Percentiles rank a stretch among this genome's conserved stretches.
phyloP scores from a whole-genome alignment of 495 filamentous ascomycete species.

The Jackrogersella multiformis region DNA sequence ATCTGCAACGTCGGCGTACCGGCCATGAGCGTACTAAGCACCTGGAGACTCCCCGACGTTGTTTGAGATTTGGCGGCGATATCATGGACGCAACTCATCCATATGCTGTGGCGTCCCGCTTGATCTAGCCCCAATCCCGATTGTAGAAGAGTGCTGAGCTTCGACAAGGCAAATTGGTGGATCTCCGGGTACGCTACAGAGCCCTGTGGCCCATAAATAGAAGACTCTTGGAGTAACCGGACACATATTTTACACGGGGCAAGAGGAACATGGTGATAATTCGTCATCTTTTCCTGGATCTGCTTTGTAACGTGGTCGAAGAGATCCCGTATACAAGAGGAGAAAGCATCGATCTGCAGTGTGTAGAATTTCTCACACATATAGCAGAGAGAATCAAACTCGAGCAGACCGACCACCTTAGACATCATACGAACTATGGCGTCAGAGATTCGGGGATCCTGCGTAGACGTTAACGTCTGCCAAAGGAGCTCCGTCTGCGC shows the following conservation, averaged over 20 bases:
- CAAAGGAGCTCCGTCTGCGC: conserved; percentile 82
- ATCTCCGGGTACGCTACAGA: conserved; percentile 55
- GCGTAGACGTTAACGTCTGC: conserved; percentile 82
- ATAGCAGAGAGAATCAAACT: conserved; percentile 66
- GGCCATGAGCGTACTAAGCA: conserved; percentile 64
- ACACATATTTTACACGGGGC: conserved; percentile 67
- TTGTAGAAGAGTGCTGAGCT: conserved; percentile 61
- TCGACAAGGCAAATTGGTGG: conserved; percentile 67
- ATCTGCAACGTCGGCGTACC: conserved; percentile 46
- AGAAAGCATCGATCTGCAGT: conserved; percentile 68
- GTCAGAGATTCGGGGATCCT: conserved; percentile 83
- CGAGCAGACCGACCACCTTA: conserved; percentile 69
- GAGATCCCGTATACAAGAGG: conserved; percentile 64
- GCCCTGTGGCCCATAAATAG: conserved; percentile 51
- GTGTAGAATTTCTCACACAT: conserved; percentile 77
- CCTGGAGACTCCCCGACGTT: conserved; percentile 73
- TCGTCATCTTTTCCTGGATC: conserved; percentile 33
- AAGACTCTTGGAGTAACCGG: conserved; percentile 73
- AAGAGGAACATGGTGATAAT: conserved; percentile 19
- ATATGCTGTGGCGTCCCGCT: conserved; percentile 52
- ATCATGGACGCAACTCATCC: conserved; percentile 57
- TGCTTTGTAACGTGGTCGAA: conserved; percentile 53
- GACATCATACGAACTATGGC: conserved; percentile 81
- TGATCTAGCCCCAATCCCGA: conserved; percentile 45
- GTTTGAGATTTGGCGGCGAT: conserved; percentile 54